Percentiles rank a stretch among this genome's conserved stretches.
Conservation (phyloP, 2,329 filamentous ascomycete species). For the Pseudogymnoascus sp. region DNA sequence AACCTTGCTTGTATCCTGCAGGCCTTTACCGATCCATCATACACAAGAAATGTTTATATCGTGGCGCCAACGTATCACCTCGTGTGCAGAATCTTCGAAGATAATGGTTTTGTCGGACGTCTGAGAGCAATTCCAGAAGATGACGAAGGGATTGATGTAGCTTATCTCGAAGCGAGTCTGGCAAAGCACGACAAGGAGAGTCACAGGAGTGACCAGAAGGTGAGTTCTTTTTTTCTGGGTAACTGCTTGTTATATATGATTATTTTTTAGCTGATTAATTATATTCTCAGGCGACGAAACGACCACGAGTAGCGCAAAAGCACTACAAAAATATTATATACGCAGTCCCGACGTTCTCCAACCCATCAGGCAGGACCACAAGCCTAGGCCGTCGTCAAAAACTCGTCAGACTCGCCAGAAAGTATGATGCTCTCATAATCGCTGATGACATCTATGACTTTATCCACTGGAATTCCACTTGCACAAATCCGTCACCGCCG, state of each 20-base stretch:
- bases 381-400: constrained; percentile 56
- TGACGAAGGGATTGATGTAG: constrained; percentile 66
- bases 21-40: constrained; percentile 71
- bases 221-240: constrained; percentile 7
- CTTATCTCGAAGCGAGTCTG: constrained; percentile 39
- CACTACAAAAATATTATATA: constrained; percentile 86
- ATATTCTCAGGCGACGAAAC: constrained; percentile 10
- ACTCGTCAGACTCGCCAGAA: constrained; percentile 69
- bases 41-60: constrained; percentile 71
- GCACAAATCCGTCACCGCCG: background rate
- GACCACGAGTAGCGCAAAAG: constrained; percentile 43
- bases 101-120: constrained; percentile 63
- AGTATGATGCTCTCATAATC: constrained; percentile 74
- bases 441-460: constrained; percentile 94
- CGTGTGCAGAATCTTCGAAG: constrained; percentile 78
- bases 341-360: constrained; percentile 78
- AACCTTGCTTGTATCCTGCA: constrained; percentile 70
- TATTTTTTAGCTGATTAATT: background rate
- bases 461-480: constrained; percentile 59
- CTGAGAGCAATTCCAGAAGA: constrained; percentile 69
- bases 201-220: constrained; percentile 11
- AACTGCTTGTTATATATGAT: background rate
- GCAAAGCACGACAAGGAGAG: constrained; percentile 32
- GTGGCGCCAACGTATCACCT: constrained; percentile 77
- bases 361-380: constrained; percentile 82